Percentiles rank a stretch among this genome's conserved stretches.
Evolutionary conservation across 2,329 filamentous ascomycete genomes (phyloP).

Genomic region (Talaromyces sp.): DNA sequence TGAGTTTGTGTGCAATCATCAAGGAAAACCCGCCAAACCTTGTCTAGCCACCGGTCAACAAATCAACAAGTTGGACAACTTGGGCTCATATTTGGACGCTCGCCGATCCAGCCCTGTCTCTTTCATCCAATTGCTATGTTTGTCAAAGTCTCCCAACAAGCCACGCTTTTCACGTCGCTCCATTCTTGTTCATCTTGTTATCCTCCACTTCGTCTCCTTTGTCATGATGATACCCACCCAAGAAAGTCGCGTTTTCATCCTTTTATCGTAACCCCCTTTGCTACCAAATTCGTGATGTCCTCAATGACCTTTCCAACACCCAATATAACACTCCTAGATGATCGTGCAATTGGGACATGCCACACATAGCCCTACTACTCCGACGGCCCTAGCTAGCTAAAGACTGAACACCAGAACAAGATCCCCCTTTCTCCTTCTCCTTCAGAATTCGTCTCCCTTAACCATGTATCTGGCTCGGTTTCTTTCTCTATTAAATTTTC

Average conservation of each 20-base stretch:
- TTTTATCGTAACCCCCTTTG: conserved; percentile 14
- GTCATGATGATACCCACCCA: conserved; percentile 6
- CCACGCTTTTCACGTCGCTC: background rate
- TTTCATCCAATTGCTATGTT: background rate
- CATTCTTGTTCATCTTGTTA: background rate
- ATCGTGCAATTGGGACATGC: background rate
- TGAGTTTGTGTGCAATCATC: background rate
- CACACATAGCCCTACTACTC: background rate
- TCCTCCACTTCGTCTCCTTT: background rate
- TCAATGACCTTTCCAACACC: background rate
- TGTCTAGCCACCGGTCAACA: background rate
- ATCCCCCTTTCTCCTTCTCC: background rate
- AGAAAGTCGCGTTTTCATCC: background rate
- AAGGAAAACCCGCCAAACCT: background rate
- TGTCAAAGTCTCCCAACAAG: background rate
- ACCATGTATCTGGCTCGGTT: background rate
- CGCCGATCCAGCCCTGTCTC: background rate
- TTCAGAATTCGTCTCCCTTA: background rate
- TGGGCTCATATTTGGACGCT: background rate
- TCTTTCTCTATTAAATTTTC: background rate
- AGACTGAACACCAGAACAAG: background rate
- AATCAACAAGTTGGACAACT: background rate
- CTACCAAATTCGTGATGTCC: background rate
- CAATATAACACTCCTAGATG: background rate
- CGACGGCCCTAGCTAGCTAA: background rate